Conservation (phyloP, 2,329 filamentous ascomycete genomes). For the Fusarium falciforme region DNA sequence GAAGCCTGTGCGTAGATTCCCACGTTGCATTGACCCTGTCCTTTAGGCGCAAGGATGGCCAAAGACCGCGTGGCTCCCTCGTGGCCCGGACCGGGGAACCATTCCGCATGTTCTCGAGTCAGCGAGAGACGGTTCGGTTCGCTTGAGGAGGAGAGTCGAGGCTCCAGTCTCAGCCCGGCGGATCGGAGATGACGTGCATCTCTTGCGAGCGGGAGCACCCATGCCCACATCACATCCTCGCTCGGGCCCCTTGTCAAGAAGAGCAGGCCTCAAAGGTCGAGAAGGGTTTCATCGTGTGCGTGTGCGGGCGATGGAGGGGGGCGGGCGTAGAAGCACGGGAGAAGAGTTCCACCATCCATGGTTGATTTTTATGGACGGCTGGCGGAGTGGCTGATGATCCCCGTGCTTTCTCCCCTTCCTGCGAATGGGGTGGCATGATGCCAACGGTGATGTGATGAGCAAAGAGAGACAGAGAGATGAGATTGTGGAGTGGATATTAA, state of each 20-base stretch:
- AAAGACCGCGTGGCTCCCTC: slow-evolving; percentile 10
- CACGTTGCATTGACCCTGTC: slow-evolving; percentile 10
- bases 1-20: slow-evolving; percentile 7
- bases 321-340: slow-evolving; percentile 21
- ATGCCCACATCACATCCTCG: slow-evolving; percentile 24
- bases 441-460: slow-evolving; percentile 15
- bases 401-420: not conserved
- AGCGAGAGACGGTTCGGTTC: not conserved
- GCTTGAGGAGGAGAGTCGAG: slow-evolving; percentile 16
- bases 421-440: slow-evolving; percentile 24
- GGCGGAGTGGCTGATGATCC: slow-evolving; percentile 8
- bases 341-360: slow-evolving; percentile 15
- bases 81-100: slow-evolving; percentile 8
- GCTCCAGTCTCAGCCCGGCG: slow-evolving; percentile 38
- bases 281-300: not conserved
- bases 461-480: slow-evolving; percentile 23
- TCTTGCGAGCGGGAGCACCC: slow-evolving; percentile 35
- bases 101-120: slow-evolving; percentile 5
- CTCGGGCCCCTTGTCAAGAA: slow-evolving; percentile 25
- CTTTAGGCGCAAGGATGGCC: not conserved
- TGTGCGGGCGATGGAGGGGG: not conserved
- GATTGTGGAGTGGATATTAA: slow-evolving; percentile 29
- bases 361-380: not conserved
- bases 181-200: slow-evolving; percentile 44
- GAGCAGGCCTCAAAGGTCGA: not conserved